These are phyloP conservation scores for Lachnellula occidentalis DNA, from an alignment of 2,329 filamentous ascomycete species.

Conservation along the genomic window DNA sequence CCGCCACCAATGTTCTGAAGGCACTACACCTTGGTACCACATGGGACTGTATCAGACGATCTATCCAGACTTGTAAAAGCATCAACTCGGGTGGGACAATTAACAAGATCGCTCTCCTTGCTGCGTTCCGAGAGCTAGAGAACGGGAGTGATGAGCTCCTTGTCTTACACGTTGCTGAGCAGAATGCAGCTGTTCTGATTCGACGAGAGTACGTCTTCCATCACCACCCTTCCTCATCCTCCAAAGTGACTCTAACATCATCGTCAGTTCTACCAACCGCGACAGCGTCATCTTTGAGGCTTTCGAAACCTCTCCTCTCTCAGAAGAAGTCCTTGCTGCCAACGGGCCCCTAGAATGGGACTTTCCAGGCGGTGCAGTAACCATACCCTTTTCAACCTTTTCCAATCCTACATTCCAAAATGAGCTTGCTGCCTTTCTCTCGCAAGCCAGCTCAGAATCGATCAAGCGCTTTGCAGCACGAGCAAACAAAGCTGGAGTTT, in stretches of 20 bases:
- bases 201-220: constrained; percentile 28
- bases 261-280: no score
- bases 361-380: constrained; percentile 52
- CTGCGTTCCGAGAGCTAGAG: constrained; percentile 27
- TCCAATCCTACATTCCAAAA: constrained; percentile 39
- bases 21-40: background rate
- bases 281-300: constrained; percentile 47
- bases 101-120: constrained; percentile 23
- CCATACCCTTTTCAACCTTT: constrained; percentile 38
- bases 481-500: constrained; percentile 45
- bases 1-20: constrained; percentile 3
- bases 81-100: constrained; percentile 16
- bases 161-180: constrained; percentile 40
- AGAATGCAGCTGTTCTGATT: constrained; percentile 45
- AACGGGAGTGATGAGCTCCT: constrained; percentile 26
- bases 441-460: constrained; percentile 48
- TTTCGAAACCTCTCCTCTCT: constrained; percentile 54
- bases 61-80: constrained; percentile 5
- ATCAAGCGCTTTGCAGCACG: constrained; percentile 48
- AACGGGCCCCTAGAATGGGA: constrained; percentile 49
- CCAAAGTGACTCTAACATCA: no score
- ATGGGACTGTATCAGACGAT: constrained; percentile 9
- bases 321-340: constrained; percentile 46
- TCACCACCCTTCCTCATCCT: no score
- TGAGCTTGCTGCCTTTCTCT: constrained; percentile 46